A percentile compares a stretch with the other conserved stretches of the same genome.
Evolutionary conservation across 2,329 filamentous ascomycete species (phyloP).

Genomic region (Arthrinium phaeospermum): DNA sequence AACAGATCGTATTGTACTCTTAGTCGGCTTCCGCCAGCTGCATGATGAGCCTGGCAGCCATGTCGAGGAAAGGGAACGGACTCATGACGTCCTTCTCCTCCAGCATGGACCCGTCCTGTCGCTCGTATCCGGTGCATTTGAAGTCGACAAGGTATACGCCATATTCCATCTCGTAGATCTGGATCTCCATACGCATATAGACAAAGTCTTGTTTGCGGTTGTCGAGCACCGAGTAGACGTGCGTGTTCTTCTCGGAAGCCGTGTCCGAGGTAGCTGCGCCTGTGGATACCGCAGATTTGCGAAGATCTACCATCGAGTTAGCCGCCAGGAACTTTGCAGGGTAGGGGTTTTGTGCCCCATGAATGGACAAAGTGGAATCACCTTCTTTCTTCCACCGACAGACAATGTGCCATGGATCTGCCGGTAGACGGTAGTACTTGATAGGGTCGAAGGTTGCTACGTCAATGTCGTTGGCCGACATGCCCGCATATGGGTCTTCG

Average conservation of each 20-base stretch:
- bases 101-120: constrained; percentile 70
- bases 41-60: constrained; percentile 90
- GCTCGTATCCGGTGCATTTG: constrained; percentile 97
- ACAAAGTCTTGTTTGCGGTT: constrained; percentile 68
- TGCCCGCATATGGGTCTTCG: constrained; percentile 36
- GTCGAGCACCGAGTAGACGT: constrained; percentile 48
- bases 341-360: constrained; percentile 37
- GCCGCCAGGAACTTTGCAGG: constrained; percentile 41
- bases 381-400: constrained; percentile 87
- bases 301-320: constrained; percentile 47
- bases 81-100: constrained; percentile 96
- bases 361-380: constrained; percentile 67
- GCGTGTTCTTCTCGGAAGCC: constrained; percentile 49
- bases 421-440: constrained; percentile 81
- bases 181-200: constrained; percentile 95
- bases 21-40: constrained; percentile 84
- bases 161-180: constrained; percentile 91
- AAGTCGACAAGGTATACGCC: constrained; percentile 97
- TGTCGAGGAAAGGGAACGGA: constrained; percentile 94
- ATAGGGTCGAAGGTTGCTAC: constrained; percentile 54
- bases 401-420: constrained; percentile 93
- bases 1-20: not conserved
- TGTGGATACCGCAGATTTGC: constrained; percentile 39
- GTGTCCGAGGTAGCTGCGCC: constrained; percentile 38
- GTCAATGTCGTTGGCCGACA: constrained; percentile 38